Base-by-base conservation (phyloP, 2,329 filamentous ascomycete genomes). In the Fusarium burgessii region DNA sequence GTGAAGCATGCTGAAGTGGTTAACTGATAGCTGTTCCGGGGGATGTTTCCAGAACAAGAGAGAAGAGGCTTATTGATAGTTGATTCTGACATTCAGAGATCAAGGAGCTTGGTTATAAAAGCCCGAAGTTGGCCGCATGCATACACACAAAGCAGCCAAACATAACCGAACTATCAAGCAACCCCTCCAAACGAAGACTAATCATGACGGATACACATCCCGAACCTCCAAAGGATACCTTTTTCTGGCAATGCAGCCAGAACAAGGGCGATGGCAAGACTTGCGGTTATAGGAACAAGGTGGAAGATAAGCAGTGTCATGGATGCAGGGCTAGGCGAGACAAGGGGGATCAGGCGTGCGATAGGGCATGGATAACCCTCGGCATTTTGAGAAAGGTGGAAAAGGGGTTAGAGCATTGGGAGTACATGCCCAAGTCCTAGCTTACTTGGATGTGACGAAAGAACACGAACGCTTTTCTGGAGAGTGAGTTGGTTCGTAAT, bases 381-480 rank as follows among this genome's bases (percentile, higher is more conserved):
- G n/a, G n/a, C 1, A 33, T 20, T 27, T 11, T 49, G n/a, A 49
- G 32, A 7, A 33, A 33, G n/a, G 29, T 33, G 14, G 29, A 33
- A 23, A 29, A 29, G 7, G 3, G 17, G 12, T n/a, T 49, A 5
- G 29, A 49, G 5, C 33, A 18, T 18, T 49, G 29, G 29, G 46
- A 49, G 4, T 49, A 23, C 5, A 9, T 33, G 32, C 11, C n/a
- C 33, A 33, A 5, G 29, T 23, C 9, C 33, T n/a, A 23, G 27
- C 0, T 23, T 47, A 3, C 18, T 6, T 5, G n/a, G 3, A 10
- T 3, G 13, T 14, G n/a, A 2, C 23, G 8, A 15, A 23, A 18
- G 27, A 18, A 33, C 17, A 6, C 8, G 29, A 29, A 8, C 10
- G 29, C 10, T 9, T 29, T 29, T 29, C 29, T 8, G 29, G 8